phyloP scores from a whole-genome alignment of 75 land plant species.

The Adiantum capillusveneris region DNA sequence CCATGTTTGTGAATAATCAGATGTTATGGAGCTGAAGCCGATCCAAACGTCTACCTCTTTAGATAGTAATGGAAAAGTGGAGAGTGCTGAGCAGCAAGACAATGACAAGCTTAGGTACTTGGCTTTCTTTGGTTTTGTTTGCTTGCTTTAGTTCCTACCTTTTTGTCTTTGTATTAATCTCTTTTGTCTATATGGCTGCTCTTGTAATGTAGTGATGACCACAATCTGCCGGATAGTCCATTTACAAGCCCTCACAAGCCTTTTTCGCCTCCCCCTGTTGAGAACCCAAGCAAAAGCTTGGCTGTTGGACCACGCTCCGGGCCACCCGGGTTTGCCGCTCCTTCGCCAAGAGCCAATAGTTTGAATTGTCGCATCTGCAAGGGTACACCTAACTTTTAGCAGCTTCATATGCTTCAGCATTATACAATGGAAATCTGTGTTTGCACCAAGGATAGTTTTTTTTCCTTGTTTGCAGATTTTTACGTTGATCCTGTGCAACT shows the following conservation, averaged over 20 bases:
- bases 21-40: not conserved
- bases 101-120: not conserved
- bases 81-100: not conserved
- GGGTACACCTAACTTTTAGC: constrained; percentile 1
- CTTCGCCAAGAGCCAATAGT: not conserved
- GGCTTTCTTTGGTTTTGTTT: no score
- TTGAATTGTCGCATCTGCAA: constrained; percentile 10
- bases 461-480: constrained; percentile 6
- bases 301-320: constrained; percentile 6
- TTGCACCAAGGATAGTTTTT: not conserved
- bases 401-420: not conserved
- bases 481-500: constrained; percentile 11
- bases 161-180: not conserved
- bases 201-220: constrained; percentile 26
- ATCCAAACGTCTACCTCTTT: not conserved
- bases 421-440: not conserved
- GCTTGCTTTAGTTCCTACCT: not conserved
- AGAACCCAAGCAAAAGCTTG: constrained; percentile 3
- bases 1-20: not conserved
- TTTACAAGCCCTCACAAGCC: constrained; percentile 66
- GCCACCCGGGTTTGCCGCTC: constrained; percentile 9
- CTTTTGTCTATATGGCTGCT: not conserved
- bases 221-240: constrained; percentile 72
- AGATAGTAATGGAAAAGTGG: constrained; percentile 1
- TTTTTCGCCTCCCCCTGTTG: not conserved